Evolutionary conservation across 2,329 filamentous ascomycete species (phyloP), one percentile per base, ranked within the genome.

Genomic region (Claviceps sp.): DNA sequence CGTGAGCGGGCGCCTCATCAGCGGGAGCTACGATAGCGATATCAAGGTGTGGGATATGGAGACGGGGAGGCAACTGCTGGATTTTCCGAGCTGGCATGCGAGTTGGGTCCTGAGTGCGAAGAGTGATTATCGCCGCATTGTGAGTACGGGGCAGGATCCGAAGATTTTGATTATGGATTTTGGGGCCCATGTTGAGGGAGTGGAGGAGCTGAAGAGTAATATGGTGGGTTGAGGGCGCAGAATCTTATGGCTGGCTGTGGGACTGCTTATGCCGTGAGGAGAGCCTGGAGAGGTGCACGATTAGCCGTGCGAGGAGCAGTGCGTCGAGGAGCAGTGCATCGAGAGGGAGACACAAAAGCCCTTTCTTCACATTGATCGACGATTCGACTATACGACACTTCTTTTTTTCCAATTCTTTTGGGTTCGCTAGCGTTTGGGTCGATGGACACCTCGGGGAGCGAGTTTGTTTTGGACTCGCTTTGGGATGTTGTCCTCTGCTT

Each of bases 21-120:
- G 87, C 58, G 93, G 88, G 18, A 93, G 86, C 64, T 98, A 98
- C 66, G 93, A 98, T 65, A 87, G 88, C 60, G 90, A 91, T 61
- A 90, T 98, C 65, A 95, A 94, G 65, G 88, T 97, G 1, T 96
- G 89, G 68, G 86, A 96, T 65, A 85, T 93, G 70, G 81, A 84
- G 57, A 85, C 84, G 2, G 91, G 90, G 37, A 73, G 82, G 47
- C 77, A 88, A 59, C 77, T 91, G 55, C 79, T 94, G 56, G 84
- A 89, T 60, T 91, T 96, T 61, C 86, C 89, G n/a, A 83, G 86
- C 59, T 97, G 90, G 89, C 95, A 95, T 54, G 85, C 85, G 11
- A 95, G 88, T 68, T 98, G 93, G 93, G 94, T 98, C 62, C 72
- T 98, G 54, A 90, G 88, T 57, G 93, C 93, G 50, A 96, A 96